These are phyloP conservation scores for Hammondia hammondi DNA, from an alignment of 169 alveolate species.

Conservation along the genomic window DNA sequence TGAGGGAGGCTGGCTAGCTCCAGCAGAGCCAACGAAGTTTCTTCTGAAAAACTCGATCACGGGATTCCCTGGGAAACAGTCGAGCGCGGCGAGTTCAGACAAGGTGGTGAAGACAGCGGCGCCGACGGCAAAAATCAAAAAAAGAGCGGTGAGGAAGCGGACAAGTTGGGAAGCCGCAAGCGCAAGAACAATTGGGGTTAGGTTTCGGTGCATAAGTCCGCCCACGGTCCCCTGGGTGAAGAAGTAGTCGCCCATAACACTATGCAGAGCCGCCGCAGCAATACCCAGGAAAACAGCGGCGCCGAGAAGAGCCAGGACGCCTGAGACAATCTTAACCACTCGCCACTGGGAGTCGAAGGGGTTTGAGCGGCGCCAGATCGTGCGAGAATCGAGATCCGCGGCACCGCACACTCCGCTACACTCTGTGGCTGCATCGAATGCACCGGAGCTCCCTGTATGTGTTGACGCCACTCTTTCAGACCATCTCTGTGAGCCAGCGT, in stretches of 20 bases:
- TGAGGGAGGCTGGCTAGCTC: too few relatives aligned
- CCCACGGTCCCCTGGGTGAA: constrained; percentile 19
- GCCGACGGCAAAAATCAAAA: neutral
- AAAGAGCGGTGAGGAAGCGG: neutral
- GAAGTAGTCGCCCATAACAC: neutral
- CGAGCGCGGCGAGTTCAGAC: neutral
- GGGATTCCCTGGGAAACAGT: neutral
- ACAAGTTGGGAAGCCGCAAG: neutral
- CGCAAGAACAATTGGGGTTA: neutral
- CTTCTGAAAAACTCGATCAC: neutral
- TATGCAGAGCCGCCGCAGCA: constrained; percentile 10
- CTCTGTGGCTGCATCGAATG: neutral
- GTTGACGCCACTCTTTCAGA: neutral
- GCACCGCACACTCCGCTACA: neutral
- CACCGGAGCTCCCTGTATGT: neutral
- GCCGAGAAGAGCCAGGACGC: neutral
- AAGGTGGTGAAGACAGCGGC: neutral
- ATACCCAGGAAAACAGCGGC: neutral
- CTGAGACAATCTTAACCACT: neutral
- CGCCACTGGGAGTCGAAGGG: neutral
- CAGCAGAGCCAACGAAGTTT: neutral
- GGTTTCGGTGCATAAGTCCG: neutral
- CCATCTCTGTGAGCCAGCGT: neutral
- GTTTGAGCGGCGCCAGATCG: neutral
- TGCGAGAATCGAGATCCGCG: neutral